These are phyloP conservation scores for Agaricus blazei DNA, from an alignment of 768 basidiomycete genomes.

Conservation along the genomic window DNA sequence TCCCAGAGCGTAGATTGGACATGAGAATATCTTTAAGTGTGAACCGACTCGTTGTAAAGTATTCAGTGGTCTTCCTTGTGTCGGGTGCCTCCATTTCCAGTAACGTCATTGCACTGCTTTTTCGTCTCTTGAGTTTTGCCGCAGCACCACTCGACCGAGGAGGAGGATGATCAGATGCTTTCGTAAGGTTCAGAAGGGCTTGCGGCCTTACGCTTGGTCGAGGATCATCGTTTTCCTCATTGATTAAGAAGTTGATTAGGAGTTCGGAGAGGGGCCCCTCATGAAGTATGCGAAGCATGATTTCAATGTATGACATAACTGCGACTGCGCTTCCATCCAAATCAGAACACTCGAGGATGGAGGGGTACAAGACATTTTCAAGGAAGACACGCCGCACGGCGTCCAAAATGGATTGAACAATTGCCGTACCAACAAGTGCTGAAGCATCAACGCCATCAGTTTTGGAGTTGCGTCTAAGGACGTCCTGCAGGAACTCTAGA, in stretches of 20 bases:
- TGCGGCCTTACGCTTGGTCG: slow-evolving; percentile 35
- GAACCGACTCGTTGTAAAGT: slow-evolving; percentile 86
- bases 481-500: slow-evolving; percentile 88
- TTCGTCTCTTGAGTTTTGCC: slow-evolving; percentile 51
- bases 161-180: slow-evolving; percentile 27
- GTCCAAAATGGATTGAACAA: slow-evolving; percentile 79
- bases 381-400: slow-evolving; percentile 84
- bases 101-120: slow-evolving; percentile 90
- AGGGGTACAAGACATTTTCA: slow-evolving; percentile 90
- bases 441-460: slow-evolving; percentile 53
- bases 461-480: slow-evolving; percentile 61
- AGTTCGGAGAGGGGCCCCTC: slow-evolving; percentile 64
- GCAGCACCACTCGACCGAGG: slow-evolving; percentile 29
- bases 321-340: slow-evolving; percentile 93
- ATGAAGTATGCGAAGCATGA: slow-evolving; percentile 74
- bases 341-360: slow-evolving; percentile 89
- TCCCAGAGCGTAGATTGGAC: slow-evolving; percentile 68
- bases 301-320: slow-evolving; percentile 92
- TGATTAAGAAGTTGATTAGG: slow-evolving; percentile 75
- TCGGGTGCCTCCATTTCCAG: slow-evolving; percentile 80
- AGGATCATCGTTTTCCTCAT: slow-evolving; percentile 75
- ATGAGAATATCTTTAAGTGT: slow-evolving; percentile 86
- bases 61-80: slow-evolving; percentile 65
- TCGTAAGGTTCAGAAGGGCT: slow-evolving; percentile 41
- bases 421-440: slow-evolving; percentile 67